Conservation (phyloP, 352 stramenopile species). For the Pythium coloratum region DNA sequence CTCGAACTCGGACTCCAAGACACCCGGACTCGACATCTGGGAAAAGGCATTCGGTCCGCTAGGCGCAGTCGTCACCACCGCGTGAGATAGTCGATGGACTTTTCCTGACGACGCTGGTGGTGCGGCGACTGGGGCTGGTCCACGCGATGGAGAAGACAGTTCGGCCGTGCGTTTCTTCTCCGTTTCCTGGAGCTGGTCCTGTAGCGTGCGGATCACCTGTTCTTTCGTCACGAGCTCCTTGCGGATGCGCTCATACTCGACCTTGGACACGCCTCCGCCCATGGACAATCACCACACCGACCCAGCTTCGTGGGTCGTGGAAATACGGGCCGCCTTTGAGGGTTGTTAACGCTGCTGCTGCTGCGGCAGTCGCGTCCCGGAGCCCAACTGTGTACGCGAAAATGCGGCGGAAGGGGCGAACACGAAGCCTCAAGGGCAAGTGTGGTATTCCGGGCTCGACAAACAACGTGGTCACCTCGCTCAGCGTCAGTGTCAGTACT, state of each 20-base stretch:
- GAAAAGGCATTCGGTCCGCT: background rate
- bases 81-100: constrained; percentile 31
- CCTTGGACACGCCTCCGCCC: constrained; percentile 72
- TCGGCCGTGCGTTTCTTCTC: constrained; percentile 6
- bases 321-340: no score
- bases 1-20: constrained; percentile 6
- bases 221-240: constrained; percentile 71
- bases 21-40: background rate
- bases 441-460: background rate
- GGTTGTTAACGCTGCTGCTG: no score
- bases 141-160: background rate
- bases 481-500: background rate
- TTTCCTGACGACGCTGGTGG: constrained; percentile 4
- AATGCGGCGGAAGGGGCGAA: background rate
- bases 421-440: background rate
- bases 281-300: constrained; percentile 29
- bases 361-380: background rate
- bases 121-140: background rate
- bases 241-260: constrained; percentile 70
- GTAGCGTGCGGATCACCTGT: constrained; percentile 63
- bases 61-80: constrained; percentile 10
- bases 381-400: no score
- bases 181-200: constrained; percentile 50
- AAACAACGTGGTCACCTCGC: background rate
- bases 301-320: no score